Base-by-base conservation (phyloP, 345 rosid species). In the Draba incana region DNA sequence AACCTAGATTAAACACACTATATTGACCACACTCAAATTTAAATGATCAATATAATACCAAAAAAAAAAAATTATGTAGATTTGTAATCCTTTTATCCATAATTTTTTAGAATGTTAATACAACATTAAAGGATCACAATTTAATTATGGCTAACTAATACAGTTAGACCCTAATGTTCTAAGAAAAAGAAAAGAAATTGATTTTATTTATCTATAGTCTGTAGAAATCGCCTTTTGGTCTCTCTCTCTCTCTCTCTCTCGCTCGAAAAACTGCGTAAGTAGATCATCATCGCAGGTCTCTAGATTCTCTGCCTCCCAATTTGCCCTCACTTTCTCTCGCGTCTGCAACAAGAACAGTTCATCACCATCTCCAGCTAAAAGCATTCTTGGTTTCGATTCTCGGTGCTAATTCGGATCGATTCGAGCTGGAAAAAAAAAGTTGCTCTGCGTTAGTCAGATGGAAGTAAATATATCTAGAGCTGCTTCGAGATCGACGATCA, bases 251-350 rank as follows among this genome's bases (percentile, higher is more conserved):
- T 72, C 44, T 39, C 45, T 61, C 47, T 5, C 51, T 66, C 24
- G 68, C 62, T 63, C 59, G 80, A 75, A 66, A 20, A 75, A 62
- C 67, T 78, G 63, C 39, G 75, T 59, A 57, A 71, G 72, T 77
- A 72, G 85, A 74, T 80, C 84, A 74, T 80, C 84, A 68, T 69
- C 46, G 62, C 37, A 60, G 41, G 62, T 74, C 44, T 54, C 67
- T 74, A 67, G 78, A 74, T 59, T 74, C 77, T 81, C 66, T 72
- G 25, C 64, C 70, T 57, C 61, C 60, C 66, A 51, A 58, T 3
- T 68, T 45, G 47, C 70, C 27, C 24, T 57, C 72, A 69, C 77
- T 75, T 77, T 76, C 72, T 71, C 63, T 41, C 38, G 38, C 61
- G 61, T 30, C 53, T 35, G 47, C 57, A 4, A 6, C 20, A 59